Evolutionary conservation across 305 asterid genomes (phyloP), one percentile per base, ranked within the genome.

Genomic region (Fraxinus angustifolia): DNA sequence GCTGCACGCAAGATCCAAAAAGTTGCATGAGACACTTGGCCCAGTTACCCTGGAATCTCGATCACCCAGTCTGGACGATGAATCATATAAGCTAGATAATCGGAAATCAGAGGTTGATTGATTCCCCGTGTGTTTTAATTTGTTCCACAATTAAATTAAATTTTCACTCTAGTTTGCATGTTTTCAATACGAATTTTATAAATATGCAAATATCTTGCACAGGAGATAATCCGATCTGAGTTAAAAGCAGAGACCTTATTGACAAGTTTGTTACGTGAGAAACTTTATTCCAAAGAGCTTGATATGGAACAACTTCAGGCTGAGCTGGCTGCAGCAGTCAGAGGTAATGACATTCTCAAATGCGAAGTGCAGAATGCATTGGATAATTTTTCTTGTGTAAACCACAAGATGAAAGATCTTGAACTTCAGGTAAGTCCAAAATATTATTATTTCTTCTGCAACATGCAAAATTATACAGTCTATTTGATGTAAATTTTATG

Each of bases 321-420:
- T 83, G 99, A 96, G 87, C 90, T 96, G 79, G 98, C 98, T 79
- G 91, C 98, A 79, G 90, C 93, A 36, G 88, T 96, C 77, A 89
- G 98, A 85, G 92, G 96, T 79, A 90, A 89, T 40, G 98, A 96
- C 65, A 85, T 92, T 75, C 96, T 93, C 82, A 91, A 90, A 86
- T 90, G 94, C 80, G 98, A 96, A 86, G 89, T 91, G 73, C 98
- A 94, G 84, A 93, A 91, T 84, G 92, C 96, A 14, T 36, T 87
- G 78, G 98, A 96, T 87, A 88, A 88, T 72, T 88, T 90, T 82
- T 90, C 98, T 50, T 94, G 97, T 78, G 34, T 86, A 77, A 92
- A 89, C 85, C 97, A 96, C 86, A 87, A 88, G 89, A 86, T 87
- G 95, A 93, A 94, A 87, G 97, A 93, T 67, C 90, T 92, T 53